Evolutionary conservation across 495 filamentous ascomycete species (phyloP).

Genomic region (Trichoderma erinaceum): DNA sequence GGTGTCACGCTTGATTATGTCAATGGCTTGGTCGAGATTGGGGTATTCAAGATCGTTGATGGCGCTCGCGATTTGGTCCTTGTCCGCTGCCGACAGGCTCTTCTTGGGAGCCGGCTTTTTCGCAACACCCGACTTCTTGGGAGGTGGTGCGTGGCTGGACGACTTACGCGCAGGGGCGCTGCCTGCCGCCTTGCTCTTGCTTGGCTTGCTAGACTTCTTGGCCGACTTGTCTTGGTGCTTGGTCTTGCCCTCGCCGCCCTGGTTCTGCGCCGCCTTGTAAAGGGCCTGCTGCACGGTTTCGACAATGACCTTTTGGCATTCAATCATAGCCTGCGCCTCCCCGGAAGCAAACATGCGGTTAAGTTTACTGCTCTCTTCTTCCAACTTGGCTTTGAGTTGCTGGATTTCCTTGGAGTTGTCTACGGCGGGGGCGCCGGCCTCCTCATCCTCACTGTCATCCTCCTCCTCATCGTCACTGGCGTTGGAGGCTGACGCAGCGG

Average conservation of each 20-base stretch:
- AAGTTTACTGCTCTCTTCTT: slow-evolving; percentile 56
- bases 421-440: not conserved
- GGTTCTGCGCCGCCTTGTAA: slow-evolving; percentile 42
- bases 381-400: slow-evolving; percentile 34
- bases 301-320: slow-evolving; percentile 48
- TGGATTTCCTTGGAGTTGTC: slow-evolving; percentile 21
- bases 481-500: slow-evolving; percentile 20
- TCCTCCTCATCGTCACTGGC: slow-evolving; percentile 42
- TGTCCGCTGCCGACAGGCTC: slow-evolving; percentile 61
- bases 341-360: slow-evolving; percentile 62
- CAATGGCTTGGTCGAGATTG: slow-evolving; percentile 72
- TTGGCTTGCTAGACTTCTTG: slow-evolving; percentile 36
- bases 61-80: slow-evolving; percentile 76
- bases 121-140: slow-evolving; percentile 40
- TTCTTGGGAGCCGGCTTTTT: slow-evolving; percentile 46
- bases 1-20: slow-evolving; percentile 84
- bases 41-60: slow-evolving; percentile 67
- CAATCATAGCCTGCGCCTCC: slow-evolving; percentile 53
- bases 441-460: slow-evolving; percentile 32
- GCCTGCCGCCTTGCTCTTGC: slow-evolving; percentile 28
- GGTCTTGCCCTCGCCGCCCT: slow-evolving; percentile 27
- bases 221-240: slow-evolving; percentile 33
- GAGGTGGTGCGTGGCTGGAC: slow-evolving; percentile 29
- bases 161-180: slow-evolving; percentile 28
- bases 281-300: slow-evolving; percentile 42